phyloP scores from a whole-genome alignment of 768 basidiomycete genomes.

The Coprinellus micaceus region DNA sequence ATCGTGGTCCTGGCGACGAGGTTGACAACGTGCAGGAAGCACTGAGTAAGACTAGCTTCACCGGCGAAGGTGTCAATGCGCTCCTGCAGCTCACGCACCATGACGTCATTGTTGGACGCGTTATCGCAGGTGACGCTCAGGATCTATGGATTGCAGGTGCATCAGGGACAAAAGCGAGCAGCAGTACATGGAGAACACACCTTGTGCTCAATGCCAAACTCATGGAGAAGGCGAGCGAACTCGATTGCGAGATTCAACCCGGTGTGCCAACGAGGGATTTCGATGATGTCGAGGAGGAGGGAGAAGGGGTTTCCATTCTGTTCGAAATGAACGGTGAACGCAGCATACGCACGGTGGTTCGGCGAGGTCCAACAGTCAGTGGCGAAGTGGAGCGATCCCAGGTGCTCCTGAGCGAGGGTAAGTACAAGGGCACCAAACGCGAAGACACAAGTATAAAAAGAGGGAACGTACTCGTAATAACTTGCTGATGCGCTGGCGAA shows the following conservation, averaged over 20 bases:
- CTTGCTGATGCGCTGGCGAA: constrained; percentile 18
- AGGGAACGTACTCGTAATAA: constrained; percentile 23
- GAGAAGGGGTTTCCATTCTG: constrained; percentile 20
- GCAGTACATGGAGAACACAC: constrained; percentile 15
- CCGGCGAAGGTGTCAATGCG: neutral
- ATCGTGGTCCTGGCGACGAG: neutral
- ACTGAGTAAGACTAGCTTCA: neutral
- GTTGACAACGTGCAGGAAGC: too few species aligned
- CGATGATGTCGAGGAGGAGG: constrained; percentile 27
- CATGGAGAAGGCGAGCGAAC: constrained; percentile 28
- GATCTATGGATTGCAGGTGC: neutral
- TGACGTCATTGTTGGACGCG: neutral
- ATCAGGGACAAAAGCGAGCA: neutral
- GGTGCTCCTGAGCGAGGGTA: constrained; percentile 20
- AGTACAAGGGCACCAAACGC: neutral
- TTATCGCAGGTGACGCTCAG: too few species aligned
- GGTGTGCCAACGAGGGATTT: constrained; percentile 24
- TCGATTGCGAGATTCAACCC: constrained; percentile 29
- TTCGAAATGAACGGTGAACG: constrained; percentile 29
- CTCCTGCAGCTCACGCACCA: neutral
- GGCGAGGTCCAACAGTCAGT: too few species aligned
- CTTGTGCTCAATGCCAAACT: constrained; percentile 34
- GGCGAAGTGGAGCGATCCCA: constrained; percentile 28
- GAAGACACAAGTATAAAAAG: too few species aligned
- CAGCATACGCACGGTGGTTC: constrained; percentile 27